Conservation (phyloP, 2,329 filamentous ascomycete species). For the Simplicillium aogashimaense region DNA sequence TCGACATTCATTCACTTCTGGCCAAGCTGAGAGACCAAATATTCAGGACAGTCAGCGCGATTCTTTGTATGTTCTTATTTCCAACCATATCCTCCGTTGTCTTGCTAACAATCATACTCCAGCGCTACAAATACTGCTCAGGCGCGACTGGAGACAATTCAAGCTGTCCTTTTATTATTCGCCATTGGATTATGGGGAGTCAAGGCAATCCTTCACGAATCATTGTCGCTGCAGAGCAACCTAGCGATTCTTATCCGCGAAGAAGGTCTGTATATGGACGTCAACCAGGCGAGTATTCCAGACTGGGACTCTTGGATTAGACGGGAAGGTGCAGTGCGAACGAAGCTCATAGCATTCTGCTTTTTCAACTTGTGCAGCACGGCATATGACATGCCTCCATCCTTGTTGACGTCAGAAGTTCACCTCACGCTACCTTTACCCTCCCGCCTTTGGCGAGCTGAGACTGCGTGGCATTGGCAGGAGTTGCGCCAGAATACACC, state of each 20-base stretch:
- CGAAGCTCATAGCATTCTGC: constrained; percentile 50
- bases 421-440: constrained; percentile 44
- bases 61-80: constrained; percentile 38
- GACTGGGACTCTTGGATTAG: constrained; percentile 54
- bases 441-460: constrained; percentile 46
- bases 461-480: constrained; percentile 50
- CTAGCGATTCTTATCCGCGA: constrained; percentile 49
- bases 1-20: constrained; percentile 48
- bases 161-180: constrained; percentile 51
- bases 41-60: constrained; percentile 50
- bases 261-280: constrained; percentile 41
- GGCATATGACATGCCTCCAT: constrained; percentile 49
- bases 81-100: neutral
- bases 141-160: constrained; percentile 53
- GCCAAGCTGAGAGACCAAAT: constrained; percentile 44
- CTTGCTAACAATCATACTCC: neutral
- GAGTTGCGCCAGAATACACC: constrained; percentile 42
- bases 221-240: constrained; percentile 47
- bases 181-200: constrained; percentile 52
- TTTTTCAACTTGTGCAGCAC: constrained; percentile 56
- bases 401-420: constrained; percentile 49
- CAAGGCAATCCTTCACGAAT: constrained; percentile 49
- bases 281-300: constrained; percentile 30
- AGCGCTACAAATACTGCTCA: constrained; percentile 51
- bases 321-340: constrained; percentile 45